A percentile compares a stretch with the other conserved stretches of the same genome.
Evolutionary conservation across 2,329 filamentous ascomycete species (phyloP).

Genomic region (Kalaharituber pfeilii): DNA sequence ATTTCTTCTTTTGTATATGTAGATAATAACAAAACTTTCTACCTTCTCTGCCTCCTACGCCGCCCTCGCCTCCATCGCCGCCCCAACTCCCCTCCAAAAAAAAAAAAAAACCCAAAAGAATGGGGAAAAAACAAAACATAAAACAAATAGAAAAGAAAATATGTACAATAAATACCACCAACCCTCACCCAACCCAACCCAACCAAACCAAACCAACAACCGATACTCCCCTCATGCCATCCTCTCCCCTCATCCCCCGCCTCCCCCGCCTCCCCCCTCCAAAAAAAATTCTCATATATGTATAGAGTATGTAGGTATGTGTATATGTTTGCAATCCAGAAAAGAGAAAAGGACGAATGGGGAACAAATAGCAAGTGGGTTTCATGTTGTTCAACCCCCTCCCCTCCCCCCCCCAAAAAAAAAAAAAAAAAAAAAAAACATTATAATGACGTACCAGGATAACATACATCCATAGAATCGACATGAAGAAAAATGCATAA

Average conservation of each 20-base stretch:
- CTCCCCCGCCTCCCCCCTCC: not conserved
- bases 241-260: not conserved
- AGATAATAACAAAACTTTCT: too few relatives aligned
- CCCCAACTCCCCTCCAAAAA: not conserved
- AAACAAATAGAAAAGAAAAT: not conserved
- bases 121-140: not conserved
- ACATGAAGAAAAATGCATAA: constrained; percentile 9
- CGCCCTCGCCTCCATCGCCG: not conserved
- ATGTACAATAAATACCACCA: not conserved
- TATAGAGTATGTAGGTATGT: too few relatives aligned
- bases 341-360: too few relatives aligned
- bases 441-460: too few relatives aligned
- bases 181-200: not conserved
- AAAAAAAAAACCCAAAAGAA: not conserved
- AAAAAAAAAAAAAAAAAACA: too few relatives aligned
- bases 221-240: not conserved
- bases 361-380: too few relatives aligned
- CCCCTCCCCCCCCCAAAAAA: not conserved
- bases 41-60: too few relatives aligned
- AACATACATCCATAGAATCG: too few relatives aligned
- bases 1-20: too few relatives aligned
- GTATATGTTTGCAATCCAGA: too few relatives aligned
- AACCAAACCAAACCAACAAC: constrained; percentile 3
- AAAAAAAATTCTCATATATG: constrained; percentile 13
- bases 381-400: too few relatives aligned